A percentile compares a stretch with the other conserved stretches of the same genome.
These are phyloP conservation scores for Colletotrichum tropicale DNA, from an alignment of 2,329 filamentous ascomycete genomes.

Conservation along the genomic window DNA sequence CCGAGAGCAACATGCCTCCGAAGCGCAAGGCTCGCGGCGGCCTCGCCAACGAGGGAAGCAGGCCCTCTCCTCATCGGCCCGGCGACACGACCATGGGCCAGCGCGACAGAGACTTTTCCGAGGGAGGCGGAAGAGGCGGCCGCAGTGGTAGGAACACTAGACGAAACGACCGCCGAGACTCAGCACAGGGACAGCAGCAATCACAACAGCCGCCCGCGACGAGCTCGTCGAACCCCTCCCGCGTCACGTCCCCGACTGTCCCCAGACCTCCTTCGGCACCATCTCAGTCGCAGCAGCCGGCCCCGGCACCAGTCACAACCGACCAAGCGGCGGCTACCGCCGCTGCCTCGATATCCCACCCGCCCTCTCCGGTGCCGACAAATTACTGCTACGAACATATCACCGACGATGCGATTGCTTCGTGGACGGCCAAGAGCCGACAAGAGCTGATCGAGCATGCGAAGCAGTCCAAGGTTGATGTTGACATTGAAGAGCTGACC, in stretches of 20 bases:
- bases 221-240: constrained; percentile 8
- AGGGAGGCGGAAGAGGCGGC: constrained; percentile 48
- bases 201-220: constrained; percentile 1
- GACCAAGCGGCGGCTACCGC: constrained; percentile 19
- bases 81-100: constrained; percentile 59
- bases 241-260: constrained; percentile 10
- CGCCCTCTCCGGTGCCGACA: constrained; percentile 38
- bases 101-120: constrained; percentile 57
- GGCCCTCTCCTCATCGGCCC: constrained; percentile 68
- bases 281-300: constrained; percentile 33
- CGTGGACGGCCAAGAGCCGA: constrained; percentile 71
- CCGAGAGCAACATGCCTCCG: constrained; percentile 52
- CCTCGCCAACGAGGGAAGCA: constrained; percentile 49
- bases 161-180: constrained; percentile 57
- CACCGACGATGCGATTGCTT: constrained; percentile 69
- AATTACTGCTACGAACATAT: constrained; percentile 77
- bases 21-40: constrained; percentile 66
- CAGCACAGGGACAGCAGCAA: constrained; percentile 39
- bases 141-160: constrained; percentile 51
- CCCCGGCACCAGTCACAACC: constrained; percentile 26
- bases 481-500: constrained; percentile 72
- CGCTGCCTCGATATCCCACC: constrained; percentile 23
- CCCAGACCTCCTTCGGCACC: not conserved
- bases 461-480: constrained; percentile 66
- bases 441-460: constrained; percentile 71